A percentile compares a stretch with the other conserved stretches of the same genome.
These are phyloP conservation scores for Canna indica DNA, from an alignment of 176 grass and related monocot species.

Conservation along the genomic window DNA sequence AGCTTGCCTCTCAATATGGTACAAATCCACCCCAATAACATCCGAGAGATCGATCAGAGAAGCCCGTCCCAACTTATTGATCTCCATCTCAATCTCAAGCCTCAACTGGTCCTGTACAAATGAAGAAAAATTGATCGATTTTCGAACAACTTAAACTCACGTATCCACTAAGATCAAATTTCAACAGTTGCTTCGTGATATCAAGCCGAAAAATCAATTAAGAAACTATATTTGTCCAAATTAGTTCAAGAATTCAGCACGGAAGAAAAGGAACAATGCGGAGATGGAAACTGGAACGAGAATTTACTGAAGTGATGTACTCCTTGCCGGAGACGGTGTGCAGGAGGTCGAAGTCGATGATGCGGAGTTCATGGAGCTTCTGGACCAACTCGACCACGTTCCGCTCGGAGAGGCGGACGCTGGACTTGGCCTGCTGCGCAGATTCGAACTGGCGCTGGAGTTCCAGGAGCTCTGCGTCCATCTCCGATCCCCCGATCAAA, in stretches of 20 bases:
- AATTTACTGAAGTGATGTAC: slow-evolving; percentile 87
- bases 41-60: slow-evolving; percentile 84
- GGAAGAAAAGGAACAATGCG: background rate
- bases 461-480: slow-evolving; percentile 89
- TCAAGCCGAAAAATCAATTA: background rate
- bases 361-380: slow-evolving; percentile 63
- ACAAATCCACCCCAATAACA: slow-evolving; percentile 78
- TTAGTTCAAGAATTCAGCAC: background rate
- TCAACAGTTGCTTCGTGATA: background rate
- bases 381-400: slow-evolving; percentile 91
- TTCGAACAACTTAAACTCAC: background rate
- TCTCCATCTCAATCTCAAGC: slow-evolving; percentile 80
- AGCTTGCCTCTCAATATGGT: slow-evolving; percentile 82
- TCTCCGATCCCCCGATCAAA: slow-evolving; percentile 12
- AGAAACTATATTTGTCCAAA: background rate
- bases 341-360: slow-evolving; percentile 89
- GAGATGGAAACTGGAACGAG: too few relatives aligned
- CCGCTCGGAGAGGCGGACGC: slow-evolving; percentile 79
- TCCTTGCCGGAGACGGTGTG: slow-evolving; percentile 82
- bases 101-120: slow-evolving; percentile 79
- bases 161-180: background rate
- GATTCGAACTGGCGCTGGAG: slow-evolving; percentile 88
- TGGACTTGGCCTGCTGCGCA: slow-evolving; percentile 83
- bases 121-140: slow-evolving; percentile 7
- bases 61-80: slow-evolving; percentile 64